phyloP scores from a whole-genome alignment of 2,329 filamentous ascomycete species.

The Cercospora janseana region DNA sequence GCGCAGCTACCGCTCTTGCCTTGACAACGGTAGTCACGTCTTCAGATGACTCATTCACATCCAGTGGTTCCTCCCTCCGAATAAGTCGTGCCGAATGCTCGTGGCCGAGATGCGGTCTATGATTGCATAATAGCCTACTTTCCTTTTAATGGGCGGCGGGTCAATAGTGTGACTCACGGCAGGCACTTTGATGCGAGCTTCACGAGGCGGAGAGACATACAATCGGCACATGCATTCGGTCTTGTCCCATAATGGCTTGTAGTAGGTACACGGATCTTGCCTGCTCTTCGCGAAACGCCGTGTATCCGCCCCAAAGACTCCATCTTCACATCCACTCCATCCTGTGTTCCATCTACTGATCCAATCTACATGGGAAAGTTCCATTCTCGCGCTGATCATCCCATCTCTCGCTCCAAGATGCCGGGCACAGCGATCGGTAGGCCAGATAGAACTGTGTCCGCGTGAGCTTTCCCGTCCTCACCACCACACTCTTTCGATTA shows the following conservation, averaged over 20 bases:
- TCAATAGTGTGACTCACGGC: too few species aligned
- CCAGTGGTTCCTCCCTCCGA: too few species aligned
- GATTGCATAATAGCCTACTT: too few species aligned
- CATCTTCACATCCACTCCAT: background rate
- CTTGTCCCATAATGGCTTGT: slow-evolving; percentile 4
- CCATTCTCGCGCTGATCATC: slow-evolving; percentile 81
- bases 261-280: slow-evolving; percentile 23
- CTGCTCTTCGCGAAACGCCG: slow-evolving; percentile 8
- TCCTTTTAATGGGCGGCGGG: too few species aligned
- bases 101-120: too few species aligned
- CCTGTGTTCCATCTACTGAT: slow-evolving; percentile 41
- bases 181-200: too few species aligned
- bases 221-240: slow-evolving; percentile 7
- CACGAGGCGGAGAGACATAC: too few species aligned
- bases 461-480: slow-evolving; percentile 3
- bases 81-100: too few species aligned
- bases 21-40: too few species aligned
- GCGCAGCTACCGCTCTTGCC: too few species aligned
- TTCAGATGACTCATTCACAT: too few species aligned
- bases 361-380: slow-evolving; percentile 55
- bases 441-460: slow-evolving; percentile 80
- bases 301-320: slow-evolving; percentile 4
- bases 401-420: slow-evolving; percentile 90
- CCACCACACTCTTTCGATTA: background rate
- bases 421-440: slow-evolving; percentile 96